Conservation (phyloP, 1,284 basidiomycete genomes). For the Ustilago trichophora region DNA sequence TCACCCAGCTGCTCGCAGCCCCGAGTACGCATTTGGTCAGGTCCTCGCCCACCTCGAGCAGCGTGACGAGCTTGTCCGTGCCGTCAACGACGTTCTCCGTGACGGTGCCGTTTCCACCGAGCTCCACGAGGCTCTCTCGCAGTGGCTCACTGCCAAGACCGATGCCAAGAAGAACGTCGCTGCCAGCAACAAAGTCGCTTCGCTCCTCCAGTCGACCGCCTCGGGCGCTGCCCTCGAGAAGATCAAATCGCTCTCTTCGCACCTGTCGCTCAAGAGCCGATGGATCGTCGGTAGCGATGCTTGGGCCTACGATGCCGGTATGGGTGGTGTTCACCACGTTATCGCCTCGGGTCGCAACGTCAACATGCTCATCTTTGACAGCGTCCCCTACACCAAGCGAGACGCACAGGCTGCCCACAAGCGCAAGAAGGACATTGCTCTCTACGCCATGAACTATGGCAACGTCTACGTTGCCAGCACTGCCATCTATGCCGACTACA, state of each 20-base stretch:
- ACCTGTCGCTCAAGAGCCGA: conserved; percentile 67
- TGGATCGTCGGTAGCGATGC: conserved; percentile 99
- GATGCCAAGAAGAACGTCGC: conserved; percentile 50
- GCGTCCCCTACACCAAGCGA: conserved; percentile 82
- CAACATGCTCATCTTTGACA: conserved; percentile 96
- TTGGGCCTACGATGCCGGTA: conserved; percentile 95
- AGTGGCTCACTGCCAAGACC: conserved; percentile 50
- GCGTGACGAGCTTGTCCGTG: conserved; percentile 53
- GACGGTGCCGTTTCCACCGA: conserved; percentile 47
- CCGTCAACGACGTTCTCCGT: conserved; percentile 54
- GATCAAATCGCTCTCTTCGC: conserved; percentile 50
- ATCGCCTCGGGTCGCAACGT: conserved; percentile 89
- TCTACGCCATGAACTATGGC: conserved; percentile 97
- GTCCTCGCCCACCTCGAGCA: conserved; percentile 77
- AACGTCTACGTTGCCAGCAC: conserved; percentile 94
- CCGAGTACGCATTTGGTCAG: conserved; percentile 92
- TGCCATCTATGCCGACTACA: conserved; percentile 93
- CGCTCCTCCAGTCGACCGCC: conserved; percentile 73
- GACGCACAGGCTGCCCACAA: conserved; percentile 60
- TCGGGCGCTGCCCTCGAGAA: conserved; percentile 54
- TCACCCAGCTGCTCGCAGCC: conserved; percentile 75
- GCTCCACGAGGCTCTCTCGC: conserved; percentile 52
- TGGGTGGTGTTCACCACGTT: conserved; percentile 94
- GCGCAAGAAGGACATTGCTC: conserved; percentile 66
- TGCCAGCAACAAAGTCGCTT: conserved; percentile 42